Evolutionary conservation across 495 filamentous ascomycete species (phyloP).

Genomic region (Melanomma pulvis-pyrius): DNA sequence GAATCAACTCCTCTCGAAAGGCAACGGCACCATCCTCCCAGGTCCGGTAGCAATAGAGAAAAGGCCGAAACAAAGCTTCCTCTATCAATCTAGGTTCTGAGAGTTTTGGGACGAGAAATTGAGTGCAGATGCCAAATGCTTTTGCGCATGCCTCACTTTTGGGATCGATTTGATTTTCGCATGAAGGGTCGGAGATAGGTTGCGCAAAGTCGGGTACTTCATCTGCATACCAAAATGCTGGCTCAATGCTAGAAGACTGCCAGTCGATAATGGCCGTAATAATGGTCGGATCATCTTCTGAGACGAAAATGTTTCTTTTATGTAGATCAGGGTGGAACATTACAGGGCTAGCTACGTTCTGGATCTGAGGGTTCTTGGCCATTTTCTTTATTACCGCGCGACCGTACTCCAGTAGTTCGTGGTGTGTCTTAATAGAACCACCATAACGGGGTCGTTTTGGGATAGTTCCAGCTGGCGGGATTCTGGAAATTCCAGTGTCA

Average conservation of each 20-base stretch:
- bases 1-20: constrained; percentile 50
- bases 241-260: constrained; percentile 49
- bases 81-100: constrained; percentile 46
- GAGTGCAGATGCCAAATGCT: constrained; percentile 45
- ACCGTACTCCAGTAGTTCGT: constrained; percentile 42
- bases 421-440: constrained; percentile 46
- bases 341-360: constrained; percentile 43
- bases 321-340: constrained; percentile 50
- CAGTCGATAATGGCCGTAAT: constrained; percentile 52
- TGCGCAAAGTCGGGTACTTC: constrained; percentile 49
- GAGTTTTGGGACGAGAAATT: constrained; percentile 45
- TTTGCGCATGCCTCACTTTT: constrained; percentile 40
- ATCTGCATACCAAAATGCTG: constrained; percentile 47
- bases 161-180: constrained; percentile 21
- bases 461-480: constrained; percentile 35
- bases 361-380: constrained; percentile 42
- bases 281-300: constrained; percentile 46
- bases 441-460: constrained; percentile 40
- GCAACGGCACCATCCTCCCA: constrained; percentile 52
- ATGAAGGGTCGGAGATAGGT: constrained; percentile 41
- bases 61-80: constrained; percentile 48
- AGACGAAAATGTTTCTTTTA: constrained; percentile 53
- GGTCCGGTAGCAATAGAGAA: constrained; percentile 50
- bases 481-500: constrained; percentile 45
- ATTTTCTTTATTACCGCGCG: constrained; percentile 42